Percentiles rank a stretch among this genome's conserved stretches.
Evolutionary conservation across 2,329 filamentous ascomycete genomes (phyloP).

Genomic region (Trichoderma sp.): DNA sequence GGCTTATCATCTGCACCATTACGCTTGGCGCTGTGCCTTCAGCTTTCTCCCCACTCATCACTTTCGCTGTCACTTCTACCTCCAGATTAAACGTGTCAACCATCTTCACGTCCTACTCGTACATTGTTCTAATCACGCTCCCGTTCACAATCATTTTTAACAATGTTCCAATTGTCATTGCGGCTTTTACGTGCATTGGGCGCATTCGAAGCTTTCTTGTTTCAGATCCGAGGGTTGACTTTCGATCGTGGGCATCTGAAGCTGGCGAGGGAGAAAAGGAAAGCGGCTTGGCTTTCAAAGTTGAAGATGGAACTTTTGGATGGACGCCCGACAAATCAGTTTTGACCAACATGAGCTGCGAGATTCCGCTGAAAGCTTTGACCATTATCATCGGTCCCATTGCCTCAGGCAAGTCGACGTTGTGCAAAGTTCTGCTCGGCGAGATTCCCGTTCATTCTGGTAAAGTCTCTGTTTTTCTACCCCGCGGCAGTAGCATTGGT

Average conservation of each 20-base stretch:
- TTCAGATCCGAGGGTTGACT: no score
- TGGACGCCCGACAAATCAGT: constrained; percentile 7
- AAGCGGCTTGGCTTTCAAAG: constrained; percentile 7
- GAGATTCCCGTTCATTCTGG: neutral
- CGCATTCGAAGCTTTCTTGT: no score
- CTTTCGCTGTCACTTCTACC: no score
- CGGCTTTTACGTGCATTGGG: neutral
- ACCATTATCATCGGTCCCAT: constrained; percentile 43
- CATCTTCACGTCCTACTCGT: neutral
- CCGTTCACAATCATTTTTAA: constrained; percentile 10
- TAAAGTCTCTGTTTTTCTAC: constrained; percentile 15
- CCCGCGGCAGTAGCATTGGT: constrained; percentile 27
- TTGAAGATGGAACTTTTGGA: constrained; percentile 21
- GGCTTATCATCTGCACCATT: neutral
- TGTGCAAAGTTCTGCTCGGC: constrained; percentile 30
- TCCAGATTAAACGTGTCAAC: neutral
- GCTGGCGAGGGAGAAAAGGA: constrained; percentile 1
- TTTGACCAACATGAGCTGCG: constrained; percentile 23
- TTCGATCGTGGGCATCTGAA: no score
- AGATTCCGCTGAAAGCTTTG: constrained; percentile 25
- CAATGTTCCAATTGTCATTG: neutral
- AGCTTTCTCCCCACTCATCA: neutral
- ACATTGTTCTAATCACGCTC: neutral
- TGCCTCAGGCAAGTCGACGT: constrained; percentile 39
- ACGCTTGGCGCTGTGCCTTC: neutral